Conservation (phyloP, 1,284 basidiomycete genomes). For the Heterobasidion irregulare region DNA sequence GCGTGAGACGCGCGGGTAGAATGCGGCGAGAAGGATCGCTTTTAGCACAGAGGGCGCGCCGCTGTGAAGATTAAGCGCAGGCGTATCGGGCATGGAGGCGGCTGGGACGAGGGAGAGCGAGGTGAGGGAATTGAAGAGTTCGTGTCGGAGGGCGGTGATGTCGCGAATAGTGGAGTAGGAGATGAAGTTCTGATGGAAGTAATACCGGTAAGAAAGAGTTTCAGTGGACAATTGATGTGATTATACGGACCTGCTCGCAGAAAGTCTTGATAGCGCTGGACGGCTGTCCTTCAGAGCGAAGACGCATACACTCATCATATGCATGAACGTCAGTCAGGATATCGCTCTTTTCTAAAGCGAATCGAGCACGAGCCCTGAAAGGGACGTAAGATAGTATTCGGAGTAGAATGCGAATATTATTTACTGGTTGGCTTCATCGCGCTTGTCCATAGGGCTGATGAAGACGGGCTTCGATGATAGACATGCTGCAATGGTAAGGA, state of each 20-base stretch:
- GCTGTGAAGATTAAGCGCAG: conserved; percentile 51
- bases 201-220: too few relatives aligned
- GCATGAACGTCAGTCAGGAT: conserved; percentile 78
- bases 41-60: conserved; percentile 70
- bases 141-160: conserved; percentile 70
- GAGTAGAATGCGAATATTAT: conserved; percentile 11
- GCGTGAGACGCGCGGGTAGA: conserved; percentile 75
- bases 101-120: conserved; percentile 66
- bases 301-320: conserved; percentile 57
- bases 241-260: conserved; percentile 61
- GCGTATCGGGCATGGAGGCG: conserved; percentile 33
- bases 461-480: conserved; percentile 88
- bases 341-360: conserved; percentile 74
- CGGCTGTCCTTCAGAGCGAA: conserved; percentile 43
- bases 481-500: conserved; percentile 78
- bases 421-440: conserved; percentile 71
- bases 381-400: not conserved
- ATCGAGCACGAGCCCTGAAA: conserved; percentile 58
- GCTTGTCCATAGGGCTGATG: conserved; percentile 71
- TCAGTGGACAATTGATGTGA: not conserved
- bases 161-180: conserved; percentile 73
- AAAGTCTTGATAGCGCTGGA: conserved; percentile 48
- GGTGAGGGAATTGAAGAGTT: conserved; percentile 68
- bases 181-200: conserved; percentile 68
- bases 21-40: conserved; percentile 72